These are phyloP conservation scores for Exophiala aquamarina DNA, from an alignment of 2,329 filamentous ascomycete species.

Conservation along the genomic window DNA sequence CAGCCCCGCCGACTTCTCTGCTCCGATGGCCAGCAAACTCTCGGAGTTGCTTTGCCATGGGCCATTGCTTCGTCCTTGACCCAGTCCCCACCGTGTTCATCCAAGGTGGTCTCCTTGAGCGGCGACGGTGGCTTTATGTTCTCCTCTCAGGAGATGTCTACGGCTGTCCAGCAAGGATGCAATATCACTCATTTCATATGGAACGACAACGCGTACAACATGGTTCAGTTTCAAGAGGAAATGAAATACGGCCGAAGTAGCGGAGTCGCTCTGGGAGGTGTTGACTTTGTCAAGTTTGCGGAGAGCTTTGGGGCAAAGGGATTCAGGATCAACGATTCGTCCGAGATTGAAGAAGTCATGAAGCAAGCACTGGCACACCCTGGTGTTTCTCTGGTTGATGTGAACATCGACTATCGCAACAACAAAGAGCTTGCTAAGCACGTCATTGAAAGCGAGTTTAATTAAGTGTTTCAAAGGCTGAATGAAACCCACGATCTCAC, in stretches of 20 bases:
- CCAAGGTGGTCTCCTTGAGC: constrained; percentile 46
- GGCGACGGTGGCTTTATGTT: constrained; percentile 54
- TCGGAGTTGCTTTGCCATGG: constrained; percentile 50
- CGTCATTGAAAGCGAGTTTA: constrained; percentile 33
- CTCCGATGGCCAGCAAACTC: constrained; percentile 51
- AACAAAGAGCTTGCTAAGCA: constrained; percentile 43
- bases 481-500: no score
- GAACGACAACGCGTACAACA: constrained; percentile 53
- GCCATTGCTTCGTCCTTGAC: constrained; percentile 48
- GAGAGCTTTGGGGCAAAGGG: constrained; percentile 50
- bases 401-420: constrained; percentile 47
- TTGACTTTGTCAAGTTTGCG: constrained; percentile 50
- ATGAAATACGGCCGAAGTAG: constrained; percentile 49
- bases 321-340: constrained; percentile 39
- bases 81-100: constrained; percentile 43
- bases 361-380: constrained; percentile 43
- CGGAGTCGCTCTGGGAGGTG: constrained; percentile 47
- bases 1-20: constrained; percentile 46
- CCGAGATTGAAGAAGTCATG: constrained; percentile 46
- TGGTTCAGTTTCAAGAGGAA: constrained; percentile 54
- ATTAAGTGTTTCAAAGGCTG: no score
- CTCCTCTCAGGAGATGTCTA: constrained; percentile 47
- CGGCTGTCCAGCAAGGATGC: constrained; percentile 48
- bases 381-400: constrained; percentile 48
- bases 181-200: constrained; percentile 53